phyloP scores from a whole-genome alignment of 352 stramenopile species.

The Phytophthora uliginosa region DNA sequence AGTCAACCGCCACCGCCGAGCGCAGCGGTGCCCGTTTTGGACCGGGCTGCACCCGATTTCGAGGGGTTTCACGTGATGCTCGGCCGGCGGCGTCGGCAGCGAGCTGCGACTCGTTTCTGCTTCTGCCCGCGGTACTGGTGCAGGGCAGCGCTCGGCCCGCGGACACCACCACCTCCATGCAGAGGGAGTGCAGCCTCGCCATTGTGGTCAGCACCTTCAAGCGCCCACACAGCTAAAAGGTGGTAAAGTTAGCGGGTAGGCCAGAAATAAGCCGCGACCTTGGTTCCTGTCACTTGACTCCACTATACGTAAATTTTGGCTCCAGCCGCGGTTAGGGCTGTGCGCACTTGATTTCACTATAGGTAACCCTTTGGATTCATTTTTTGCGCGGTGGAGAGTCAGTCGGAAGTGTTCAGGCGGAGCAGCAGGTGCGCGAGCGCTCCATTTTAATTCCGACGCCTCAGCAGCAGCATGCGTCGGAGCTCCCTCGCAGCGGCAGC shows the following conservation, averaged over 20 bases:
- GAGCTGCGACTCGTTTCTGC: not conserved
- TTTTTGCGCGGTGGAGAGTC: slow-evolving; percentile 41
- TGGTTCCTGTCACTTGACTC: not conserved
- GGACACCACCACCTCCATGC: not conserved
- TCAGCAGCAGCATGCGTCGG: slow-evolving; percentile 26
- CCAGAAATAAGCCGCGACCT: not conserved
- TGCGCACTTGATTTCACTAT: slow-evolving; percentile 21
- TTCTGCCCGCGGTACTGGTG: not conserved
- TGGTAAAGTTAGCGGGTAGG: not conserved
- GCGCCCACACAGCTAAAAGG: not conserved
- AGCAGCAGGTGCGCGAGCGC: not conserved
- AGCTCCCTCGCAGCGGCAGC: slow-evolving; percentile 14
- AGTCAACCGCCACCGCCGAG: slow-evolving; percentile 4
- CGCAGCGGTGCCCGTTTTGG: not conserved
- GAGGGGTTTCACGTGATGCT: slow-evolving; percentile 20
- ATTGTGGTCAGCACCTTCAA: slow-evolving; percentile 10
- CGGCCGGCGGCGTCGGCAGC: not conserved
- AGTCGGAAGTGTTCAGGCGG: slow-evolving; percentile 13
- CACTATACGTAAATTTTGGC: slow-evolving; percentile 5
- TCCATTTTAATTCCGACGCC: slow-evolving; percentile 40
- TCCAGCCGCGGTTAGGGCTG: slow-evolving; percentile 1
- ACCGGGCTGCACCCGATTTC: slow-evolving; percentile 11
- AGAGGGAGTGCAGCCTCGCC: slow-evolving; percentile 3
- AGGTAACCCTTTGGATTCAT: slow-evolving; percentile 33
- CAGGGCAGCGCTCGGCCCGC: not conserved